Evolutionary conservation across 2,329 filamentous ascomycete species (phyloP).

Genomic region (Ciborinia camelliae): DNA sequence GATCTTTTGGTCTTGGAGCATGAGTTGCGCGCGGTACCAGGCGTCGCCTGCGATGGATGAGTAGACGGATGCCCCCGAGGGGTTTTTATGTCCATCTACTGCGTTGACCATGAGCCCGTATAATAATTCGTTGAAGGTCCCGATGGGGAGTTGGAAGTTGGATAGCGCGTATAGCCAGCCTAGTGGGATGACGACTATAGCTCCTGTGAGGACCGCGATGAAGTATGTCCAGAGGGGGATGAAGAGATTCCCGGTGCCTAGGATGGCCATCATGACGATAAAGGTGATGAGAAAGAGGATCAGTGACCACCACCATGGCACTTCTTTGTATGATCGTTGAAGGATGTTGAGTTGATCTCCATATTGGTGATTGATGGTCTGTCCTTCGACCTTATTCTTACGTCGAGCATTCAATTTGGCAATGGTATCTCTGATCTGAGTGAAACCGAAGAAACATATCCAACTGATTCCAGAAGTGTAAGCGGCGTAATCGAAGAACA

Average conservation of each 20-base stretch:
- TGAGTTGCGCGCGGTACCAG: slow-evolving; percentile 56
- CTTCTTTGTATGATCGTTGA: slow-evolving; percentile 54
- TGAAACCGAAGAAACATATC: slow-evolving; percentile 54
- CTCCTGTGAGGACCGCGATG: slow-evolving; percentile 53
- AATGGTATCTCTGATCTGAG: slow-evolving; percentile 46
- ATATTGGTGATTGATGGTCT: slow-evolving; percentile 52
- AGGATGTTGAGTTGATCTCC: slow-evolving; percentile 57
- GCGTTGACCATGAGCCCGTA: slow-evolving; percentile 59
- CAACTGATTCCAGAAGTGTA: slow-evolving; percentile 57
- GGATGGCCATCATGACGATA: slow-evolving; percentile 48
- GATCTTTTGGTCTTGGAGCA: slow-evolving; percentile 62
- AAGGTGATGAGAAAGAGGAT: slow-evolving; percentile 49
- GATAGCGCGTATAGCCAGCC: slow-evolving; percentile 59
- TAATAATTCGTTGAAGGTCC: slow-evolving; percentile 57
- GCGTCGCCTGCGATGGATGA: slow-evolving; percentile 58
- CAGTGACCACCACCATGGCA: slow-evolving; percentile 57
- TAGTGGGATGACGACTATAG: slow-evolving; percentile 53
- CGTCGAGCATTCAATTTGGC: slow-evolving; percentile 43
- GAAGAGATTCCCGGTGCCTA: slow-evolving; percentile 51
- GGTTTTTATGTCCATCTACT: slow-evolving; percentile 50
- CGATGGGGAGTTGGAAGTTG: slow-evolving; percentile 52
- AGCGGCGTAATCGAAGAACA: slow-evolving; percentile 60
- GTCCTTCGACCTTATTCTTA: slow-evolving; percentile 35
- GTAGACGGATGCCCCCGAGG: slow-evolving; percentile 55
- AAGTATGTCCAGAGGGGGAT: slow-evolving; percentile 60